phyloP scores from a whole-genome alignment of 257 asterid genomes.

The Nicotiana tabacum region DNA sequence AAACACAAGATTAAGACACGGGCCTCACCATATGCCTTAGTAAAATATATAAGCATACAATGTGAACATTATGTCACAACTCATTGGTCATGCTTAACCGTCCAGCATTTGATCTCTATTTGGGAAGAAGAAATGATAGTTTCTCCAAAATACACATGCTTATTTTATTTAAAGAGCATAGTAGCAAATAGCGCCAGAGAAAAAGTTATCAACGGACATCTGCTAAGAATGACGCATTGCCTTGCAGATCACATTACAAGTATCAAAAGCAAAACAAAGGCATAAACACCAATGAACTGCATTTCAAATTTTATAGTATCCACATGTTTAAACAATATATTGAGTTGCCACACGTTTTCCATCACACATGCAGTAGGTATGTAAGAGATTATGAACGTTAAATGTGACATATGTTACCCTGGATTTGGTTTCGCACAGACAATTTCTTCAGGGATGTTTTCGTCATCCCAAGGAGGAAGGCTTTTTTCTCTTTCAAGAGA shows the following conservation, averaged over 20 bases:
- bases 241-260: not conserved
- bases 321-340: not conserved
- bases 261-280: not conserved
- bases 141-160: not conserved
- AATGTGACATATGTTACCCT: slow-evolving; percentile 46
- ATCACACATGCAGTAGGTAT: not conserved
- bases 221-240: not conserved
- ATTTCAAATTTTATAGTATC: not conserved
- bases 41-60: not conserved
- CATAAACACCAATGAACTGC: not conserved
- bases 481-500: slow-evolving; percentile 51
- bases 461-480: slow-evolving; percentile 83
- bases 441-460: slow-evolving; percentile 82
- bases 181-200: not conserved
- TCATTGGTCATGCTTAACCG: not conserved
- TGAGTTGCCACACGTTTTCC: not conserved
- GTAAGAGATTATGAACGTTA: not conserved
- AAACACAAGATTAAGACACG: not conserved
- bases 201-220: not conserved
- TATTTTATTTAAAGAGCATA: not conserved
- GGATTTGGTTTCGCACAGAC: slow-evolving; percentile 65
- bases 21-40: not conserved
- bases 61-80: not conserved
- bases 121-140: not conserved
- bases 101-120: not conserved